These are phyloP conservation scores for Fennellomyces sp. DNA, from an alignment of 371 early-diverging fungal genomes.

Conservation along the genomic window DNA sequence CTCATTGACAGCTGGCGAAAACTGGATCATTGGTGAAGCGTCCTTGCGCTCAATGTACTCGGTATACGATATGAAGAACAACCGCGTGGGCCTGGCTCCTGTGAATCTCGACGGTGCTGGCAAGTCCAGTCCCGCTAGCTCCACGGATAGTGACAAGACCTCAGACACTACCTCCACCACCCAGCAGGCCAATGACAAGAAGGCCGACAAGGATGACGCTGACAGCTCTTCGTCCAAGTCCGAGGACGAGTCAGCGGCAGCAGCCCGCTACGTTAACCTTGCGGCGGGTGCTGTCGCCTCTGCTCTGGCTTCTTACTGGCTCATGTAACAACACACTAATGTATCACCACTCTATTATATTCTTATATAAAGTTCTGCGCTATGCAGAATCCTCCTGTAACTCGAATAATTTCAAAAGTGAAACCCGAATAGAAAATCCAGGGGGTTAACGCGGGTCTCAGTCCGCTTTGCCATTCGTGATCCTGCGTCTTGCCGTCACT, in stretches of 20 bases:
- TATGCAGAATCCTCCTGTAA: too few species aligned
- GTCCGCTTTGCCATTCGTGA: too few species aligned
- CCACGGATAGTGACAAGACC: not conserved
- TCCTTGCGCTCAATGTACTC: constrained; percentile 30
- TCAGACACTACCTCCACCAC: not conserved
- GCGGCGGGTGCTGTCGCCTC: not conserved
- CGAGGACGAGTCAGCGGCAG: too few species aligned
- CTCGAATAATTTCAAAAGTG: too few species aligned
- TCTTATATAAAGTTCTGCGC: too few species aligned
- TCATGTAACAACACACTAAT: constrained; percentile 2
- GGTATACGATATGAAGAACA: constrained; percentile 29
- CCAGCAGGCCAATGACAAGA: not conserved
- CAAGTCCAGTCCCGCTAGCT: not conserved
- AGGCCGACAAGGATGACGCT: not conserved
- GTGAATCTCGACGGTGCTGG: not conserved
- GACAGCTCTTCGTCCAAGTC: not conserved
- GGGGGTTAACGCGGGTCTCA: too few species aligned
- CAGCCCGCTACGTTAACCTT: not conserved
- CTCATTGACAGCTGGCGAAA: not conserved
- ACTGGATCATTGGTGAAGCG: constrained; percentile 36
- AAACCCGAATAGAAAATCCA: too few species aligned
- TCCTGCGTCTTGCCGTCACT: too few species aligned
- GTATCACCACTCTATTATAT: not conserved
- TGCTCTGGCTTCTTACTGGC: constrained; percentile 1
- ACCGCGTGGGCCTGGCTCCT: constrained; percentile 32